These are phyloP conservation scores for Plasmodium yoelii DNA, from an alignment of 169 alveolate species.

Conservation along the genomic window DNA sequence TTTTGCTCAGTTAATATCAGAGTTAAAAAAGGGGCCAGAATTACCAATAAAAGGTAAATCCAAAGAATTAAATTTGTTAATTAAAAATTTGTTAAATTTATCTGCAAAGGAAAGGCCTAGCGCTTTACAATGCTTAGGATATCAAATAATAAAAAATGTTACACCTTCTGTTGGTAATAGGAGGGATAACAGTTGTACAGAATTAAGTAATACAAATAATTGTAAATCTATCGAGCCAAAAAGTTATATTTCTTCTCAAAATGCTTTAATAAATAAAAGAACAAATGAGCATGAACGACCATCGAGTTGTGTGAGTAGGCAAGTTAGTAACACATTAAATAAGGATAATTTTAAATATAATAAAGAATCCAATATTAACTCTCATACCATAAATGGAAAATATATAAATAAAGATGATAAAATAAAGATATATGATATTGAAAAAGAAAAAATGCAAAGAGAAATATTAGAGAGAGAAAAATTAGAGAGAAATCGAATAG, in stretches of 20 bases:
- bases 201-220: not conserved
- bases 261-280: slow-evolving; percentile 34
- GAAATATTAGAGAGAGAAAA: slow-evolving; percentile 20
- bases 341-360: slow-evolving; percentile 41
- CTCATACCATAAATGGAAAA: slow-evolving; percentile 28
- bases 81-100: slow-evolving; percentile 78
- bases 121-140: slow-evolving; percentile 84
- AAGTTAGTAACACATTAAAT: slow-evolving; percentile 16
- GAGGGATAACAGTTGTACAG: slow-evolving; percentile 1
- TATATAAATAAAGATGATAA: slow-evolving; percentile 12
- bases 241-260: slow-evolving; percentile 10
- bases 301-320: slow-evolving; percentile 70
- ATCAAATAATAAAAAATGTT: slow-evolving; percentile 79
- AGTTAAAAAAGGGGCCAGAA: slow-evolving; percentile 83
- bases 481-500: slow-evolving; percentile 39
- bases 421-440: slow-evolving; percentile 25
- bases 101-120: slow-evolving; percentile 85
- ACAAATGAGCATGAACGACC: slow-evolving; percentile 53
- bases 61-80: slow-evolving; percentile 78
- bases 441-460: slow-evolving; percentile 50
- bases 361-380: slow-evolving; percentile 8
- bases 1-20: slow-evolving; percentile 83
- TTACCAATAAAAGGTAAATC: slow-evolving; percentile 81
- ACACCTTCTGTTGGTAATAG: slow-evolving; percentile 18
- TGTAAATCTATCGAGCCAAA: not conserved